Base-by-base conservation (phyloP, 2,329 filamentous ascomycete genomes). In the Penicillium sp. region DNA sequence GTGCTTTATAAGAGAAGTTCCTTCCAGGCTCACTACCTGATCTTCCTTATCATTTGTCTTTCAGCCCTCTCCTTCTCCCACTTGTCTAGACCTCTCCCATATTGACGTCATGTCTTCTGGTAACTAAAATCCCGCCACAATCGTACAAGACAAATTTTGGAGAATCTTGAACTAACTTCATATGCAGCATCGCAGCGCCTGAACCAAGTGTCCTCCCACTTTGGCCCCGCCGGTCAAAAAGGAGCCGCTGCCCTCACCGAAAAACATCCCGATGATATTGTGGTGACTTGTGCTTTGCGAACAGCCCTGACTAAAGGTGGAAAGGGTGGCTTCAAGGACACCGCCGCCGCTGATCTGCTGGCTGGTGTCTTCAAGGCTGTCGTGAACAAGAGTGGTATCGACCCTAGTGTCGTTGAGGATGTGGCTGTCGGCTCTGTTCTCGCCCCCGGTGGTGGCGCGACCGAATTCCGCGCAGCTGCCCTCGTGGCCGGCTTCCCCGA, bases 251-350 rank as follows among this genome's bases (percentile, higher is more conserved):
- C 54, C 32, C 46, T 68, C 50, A 60, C 57, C 32, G 60, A 64
- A 35, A 68, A 80, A 61, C 69, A 73, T 47, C 71, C 76, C 32
- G 75, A 80, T 64, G 78, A 82, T 63, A 79, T 96, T 51, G 92
- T 98, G 57, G 80, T 98, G 47, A 96, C 92, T 46, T 86, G 85
- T 52, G 86, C 85, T 53, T 85, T 95, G 59, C 87, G 92, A 56
- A 94, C 87, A 11, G 79, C 92, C 57, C 81, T 96, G 67, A 95
- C 88, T 51, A 93, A 87, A 68, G 90, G 88, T 53, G 88, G 89
- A 57, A 89, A 88, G 69, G 92, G 92, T 52, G 84, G 80, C 33
- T 92, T 98, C 76, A 96, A 96, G 73, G 92, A 96, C 69, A 96
- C 92, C 6, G 75, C 79, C 38, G 85, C 85, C 5, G 78, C 87